phyloP scores from a whole-genome alignment of 169 alveolate genomes.

The Perkinsus olseni region DNA sequence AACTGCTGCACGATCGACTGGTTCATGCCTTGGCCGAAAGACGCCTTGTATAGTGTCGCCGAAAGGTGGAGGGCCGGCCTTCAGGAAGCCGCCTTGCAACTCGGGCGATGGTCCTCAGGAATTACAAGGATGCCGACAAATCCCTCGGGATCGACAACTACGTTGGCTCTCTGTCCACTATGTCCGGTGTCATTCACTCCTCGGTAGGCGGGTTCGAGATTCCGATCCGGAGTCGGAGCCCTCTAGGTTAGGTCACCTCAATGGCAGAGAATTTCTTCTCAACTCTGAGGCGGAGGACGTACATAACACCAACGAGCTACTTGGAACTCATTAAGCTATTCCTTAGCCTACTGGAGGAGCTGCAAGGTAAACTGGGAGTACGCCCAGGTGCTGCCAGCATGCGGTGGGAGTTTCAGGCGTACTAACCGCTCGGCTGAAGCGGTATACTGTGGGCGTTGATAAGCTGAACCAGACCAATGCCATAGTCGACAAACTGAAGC shows the following conservation, averaged over 20 bases:
- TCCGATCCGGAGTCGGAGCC: neutral
- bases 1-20: slow-evolving; percentile 78
- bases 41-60: slow-evolving; percentile 82
- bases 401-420: slow-evolving; percentile 40
- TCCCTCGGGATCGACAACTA: slow-evolving; percentile 54
- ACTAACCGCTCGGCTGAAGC: slow-evolving; percentile 35
- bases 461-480: slow-evolving; percentile 75
- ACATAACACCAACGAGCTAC: slow-evolving; percentile 81
- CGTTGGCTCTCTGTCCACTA: slow-evolving; percentile 52
- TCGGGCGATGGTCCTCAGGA: neutral
- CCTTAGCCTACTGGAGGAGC: slow-evolving; percentile 53
- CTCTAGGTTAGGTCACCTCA: neutral
- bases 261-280: slow-evolving; percentile 54
- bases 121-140: slow-evolving; percentile 54
- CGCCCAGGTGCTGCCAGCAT: slow-evolving; percentile 40
- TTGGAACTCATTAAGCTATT: slow-evolving; percentile 74
- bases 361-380: slow-evolving; percentile 18
- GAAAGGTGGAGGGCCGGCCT: slow-evolving; percentile 29
- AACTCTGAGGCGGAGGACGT: slow-evolving; percentile 71
- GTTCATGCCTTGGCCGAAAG: slow-evolving; percentile 85
- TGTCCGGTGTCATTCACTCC: slow-evolving; percentile 73
- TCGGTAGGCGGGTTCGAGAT: slow-evolving; percentile 40
- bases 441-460: slow-evolving; percentile 75
- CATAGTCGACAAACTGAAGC: slow-evolving; percentile 72
- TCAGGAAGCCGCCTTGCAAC: neutral